Evolutionary conservation across 2,329 filamentous ascomycete genomes (phyloP).

Genomic region (Teratosphaeria nubilosa): DNA sequence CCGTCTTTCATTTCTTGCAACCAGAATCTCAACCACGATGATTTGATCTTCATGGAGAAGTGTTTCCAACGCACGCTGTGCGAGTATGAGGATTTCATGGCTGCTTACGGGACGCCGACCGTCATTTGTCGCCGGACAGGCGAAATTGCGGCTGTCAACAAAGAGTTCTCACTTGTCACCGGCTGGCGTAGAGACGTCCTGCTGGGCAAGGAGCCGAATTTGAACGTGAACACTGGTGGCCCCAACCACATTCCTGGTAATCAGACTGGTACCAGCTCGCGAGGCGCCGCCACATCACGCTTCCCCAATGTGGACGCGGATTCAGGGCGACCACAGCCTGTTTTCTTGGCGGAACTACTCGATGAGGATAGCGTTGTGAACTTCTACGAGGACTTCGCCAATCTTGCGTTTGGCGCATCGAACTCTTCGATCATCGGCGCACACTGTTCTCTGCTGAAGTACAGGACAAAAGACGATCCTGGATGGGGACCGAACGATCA

Average conservation of each 20-base stretch:
- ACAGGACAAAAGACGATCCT: conserved; percentile 59
- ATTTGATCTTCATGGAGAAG: conserved; percentile 96
- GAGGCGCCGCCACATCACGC: conserved; percentile 39
- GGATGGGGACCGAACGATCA: conserved; percentile 38
- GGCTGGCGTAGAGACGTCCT: conserved; percentile 89
- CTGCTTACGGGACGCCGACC: conserved; percentile 78
- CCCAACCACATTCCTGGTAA: conserved; percentile 21
- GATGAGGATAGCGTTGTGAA: conserved; percentile 89
- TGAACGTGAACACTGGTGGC: conserved; percentile 70
- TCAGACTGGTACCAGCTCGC: conserved; percentile 35
- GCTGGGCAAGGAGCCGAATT: conserved; percentile 74
- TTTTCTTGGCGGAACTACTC: conserved; percentile 84
- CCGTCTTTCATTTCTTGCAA: conserved; percentile 90
- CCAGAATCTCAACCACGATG: conserved; percentile 75
- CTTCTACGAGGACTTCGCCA: conserved; percentile 92
- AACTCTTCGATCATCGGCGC: conserved; percentile 67
- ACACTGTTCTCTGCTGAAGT: conserved; percentile 80
- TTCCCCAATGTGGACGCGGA: conserved; percentile 19
- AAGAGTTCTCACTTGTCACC: conserved; percentile 91
- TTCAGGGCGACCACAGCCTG: conserved; percentile 52
- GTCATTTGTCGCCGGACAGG: conserved; percentile 86
- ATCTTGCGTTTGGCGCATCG: conserved; percentile 84
- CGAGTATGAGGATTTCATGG: conserved; percentile 88
- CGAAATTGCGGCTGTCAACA: conserved; percentile 89
- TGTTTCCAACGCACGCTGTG: conserved; percentile 87